phyloP scores from a whole-genome alignment of 2,329 filamentous ascomycete genomes.

The Microsporum audouinii region DNA sequence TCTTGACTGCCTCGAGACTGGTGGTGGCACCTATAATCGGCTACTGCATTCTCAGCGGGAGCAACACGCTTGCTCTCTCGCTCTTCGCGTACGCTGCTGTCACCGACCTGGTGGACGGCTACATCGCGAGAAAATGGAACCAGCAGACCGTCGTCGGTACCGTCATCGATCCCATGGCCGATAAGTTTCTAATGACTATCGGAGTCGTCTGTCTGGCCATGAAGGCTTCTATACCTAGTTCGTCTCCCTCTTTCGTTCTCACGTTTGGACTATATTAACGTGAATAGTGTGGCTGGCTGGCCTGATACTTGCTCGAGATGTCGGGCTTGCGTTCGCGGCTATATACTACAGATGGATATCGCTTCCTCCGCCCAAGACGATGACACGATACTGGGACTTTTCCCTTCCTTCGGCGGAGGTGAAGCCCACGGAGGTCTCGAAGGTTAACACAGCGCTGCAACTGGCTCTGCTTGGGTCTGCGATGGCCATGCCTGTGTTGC shows the following conservation, averaged over 20 bases:
- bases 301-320: conserved; percentile 84
- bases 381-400: conserved; percentile 93
- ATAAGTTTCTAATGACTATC: conserved; percentile 92
- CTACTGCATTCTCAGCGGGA: conserved; percentile 75
- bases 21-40: conserved; percentile 73
- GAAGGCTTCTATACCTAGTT: conserved; percentile 70
- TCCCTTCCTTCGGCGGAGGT: conserved; percentile 53
- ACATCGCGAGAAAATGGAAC: conserved; percentile 79
- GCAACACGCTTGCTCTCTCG: conserved; percentile 64
- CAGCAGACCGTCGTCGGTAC: conserved; percentile 88
- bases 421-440: conserved; percentile 35
- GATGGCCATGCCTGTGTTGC: conserved; percentile 65
- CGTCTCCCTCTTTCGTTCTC: conserved; percentile 21
- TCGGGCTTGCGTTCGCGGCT: conserved; percentile 69
- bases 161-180: conserved; percentile 91
- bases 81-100: conserved; percentile 88
- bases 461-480: conserved; percentile 75
- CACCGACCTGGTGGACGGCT: conserved; percentile 87
- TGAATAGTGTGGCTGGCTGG: conserved; percentile 51
- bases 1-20: conserved; percentile 78
- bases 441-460: conserved; percentile 85
- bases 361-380: conserved; percentile 83
- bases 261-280: conserved; percentile 2
- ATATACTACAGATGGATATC: conserved; percentile 96
- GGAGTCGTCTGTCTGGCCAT: conserved; percentile 73